These are phyloP conservation scores for Russula olivacea DNA, from an alignment of 768 basidiomycete species.

Conservation along the genomic window DNA sequence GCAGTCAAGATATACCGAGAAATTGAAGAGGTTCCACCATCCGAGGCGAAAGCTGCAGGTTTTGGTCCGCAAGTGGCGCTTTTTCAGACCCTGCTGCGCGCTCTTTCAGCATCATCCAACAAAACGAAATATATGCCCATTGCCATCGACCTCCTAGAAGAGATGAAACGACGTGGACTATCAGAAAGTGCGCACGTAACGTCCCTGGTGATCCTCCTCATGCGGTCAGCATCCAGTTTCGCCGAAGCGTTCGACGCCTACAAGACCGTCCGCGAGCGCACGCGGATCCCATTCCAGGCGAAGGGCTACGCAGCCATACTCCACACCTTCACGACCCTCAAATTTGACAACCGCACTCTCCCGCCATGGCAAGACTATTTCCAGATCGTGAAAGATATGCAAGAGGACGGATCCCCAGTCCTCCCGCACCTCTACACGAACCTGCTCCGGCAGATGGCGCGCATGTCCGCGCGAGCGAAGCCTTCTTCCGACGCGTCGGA, in stretches of 20 bases:
- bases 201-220: slow-evolving; percentile 56
- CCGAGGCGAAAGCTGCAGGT: neutral
- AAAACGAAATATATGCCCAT: slow-evolving; percentile 44
- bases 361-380: slow-evolving; percentile 51
- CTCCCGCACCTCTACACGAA: slow-evolving; percentile 60
- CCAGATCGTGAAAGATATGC: slow-evolving; percentile 78
- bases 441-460: slow-evolving; percentile 51
- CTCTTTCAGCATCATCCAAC: slow-evolving; percentile 37
- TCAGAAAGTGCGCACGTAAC: slow-evolving; percentile 42
- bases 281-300: slow-evolving; percentile 40
- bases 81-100: slow-evolving; percentile 41
- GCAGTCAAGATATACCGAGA: slow-evolving; percentile 53
- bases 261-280: slow-evolving; percentile 33
- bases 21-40: slow-evolving; percentile 27
- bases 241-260: slow-evolving; percentile 63
- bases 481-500: slow-evolving; percentile 24
- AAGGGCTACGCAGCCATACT: slow-evolving; percentile 61
- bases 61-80: slow-evolving; percentile 34
- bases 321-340: slow-evolving; percentile 53
- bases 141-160: slow-evolving; percentile 49
- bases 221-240: slow-evolving; percentile 52
- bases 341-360: slow-evolving; percentile 37
- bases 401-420: slow-evolving; percentile 50
- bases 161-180: slow-evolving; percentile 55
- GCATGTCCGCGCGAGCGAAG: slow-evolving; percentile 34